Percentiles rank a stretch among this genome's conserved stretches.
phyloP scores from a whole-genome alignment of 2,329 filamentous ascomycete species.

The Venturia effusa region DNA sequence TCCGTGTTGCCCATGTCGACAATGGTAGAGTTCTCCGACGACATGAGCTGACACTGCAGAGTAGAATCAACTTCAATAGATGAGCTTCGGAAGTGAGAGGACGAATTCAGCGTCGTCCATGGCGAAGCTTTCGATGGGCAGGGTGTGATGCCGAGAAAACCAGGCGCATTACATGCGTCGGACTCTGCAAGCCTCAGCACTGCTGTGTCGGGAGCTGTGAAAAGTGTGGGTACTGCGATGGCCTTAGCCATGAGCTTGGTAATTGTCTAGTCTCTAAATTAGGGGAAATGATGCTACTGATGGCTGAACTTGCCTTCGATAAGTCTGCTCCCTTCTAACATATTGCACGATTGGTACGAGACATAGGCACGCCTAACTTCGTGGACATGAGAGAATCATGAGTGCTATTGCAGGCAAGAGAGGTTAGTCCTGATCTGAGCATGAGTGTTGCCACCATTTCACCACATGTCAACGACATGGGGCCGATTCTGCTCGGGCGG shows the following conservation, averaged over 20 bases:
- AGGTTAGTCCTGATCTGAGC: constrained; percentile 34
- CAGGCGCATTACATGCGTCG: constrained; percentile 9
- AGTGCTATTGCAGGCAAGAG: constrained; percentile 33
- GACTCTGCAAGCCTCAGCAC: constrained; percentile 27
- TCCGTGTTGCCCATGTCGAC: constrained; percentile 37
- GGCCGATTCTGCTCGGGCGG: constrained; percentile 11
- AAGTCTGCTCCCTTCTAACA: not conserved
- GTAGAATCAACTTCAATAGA: not conserved
- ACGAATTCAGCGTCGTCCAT: constrained; percentile 18
- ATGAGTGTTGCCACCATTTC: constrained; percentile 32
- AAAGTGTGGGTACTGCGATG: constrained; percentile 30
- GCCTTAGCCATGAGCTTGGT: constrained; percentile 36
- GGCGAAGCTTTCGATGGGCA: not conserved
- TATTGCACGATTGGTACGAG: constrained; percentile 1
- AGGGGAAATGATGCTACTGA: constrained; percentile 23
- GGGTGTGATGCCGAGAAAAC: not conserved
- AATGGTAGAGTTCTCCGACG: constrained; percentile 39
- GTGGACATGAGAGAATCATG: constrained; percentile 27
- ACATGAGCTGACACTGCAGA: constrained; percentile 36
- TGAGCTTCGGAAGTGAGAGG: too few relatives aligned
- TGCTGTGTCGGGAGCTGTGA: constrained; percentile 27
- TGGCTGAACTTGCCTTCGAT: constrained; percentile 24
- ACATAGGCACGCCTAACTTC: constrained; percentile 14
- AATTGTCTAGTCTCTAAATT: constrained; percentile 31
- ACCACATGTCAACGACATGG: constrained; percentile 24